These are phyloP conservation scores for Phlegmacium glaucopus DNA, from an alignment of 768 basidiomycete genomes.

Conservation along the genomic window DNA sequence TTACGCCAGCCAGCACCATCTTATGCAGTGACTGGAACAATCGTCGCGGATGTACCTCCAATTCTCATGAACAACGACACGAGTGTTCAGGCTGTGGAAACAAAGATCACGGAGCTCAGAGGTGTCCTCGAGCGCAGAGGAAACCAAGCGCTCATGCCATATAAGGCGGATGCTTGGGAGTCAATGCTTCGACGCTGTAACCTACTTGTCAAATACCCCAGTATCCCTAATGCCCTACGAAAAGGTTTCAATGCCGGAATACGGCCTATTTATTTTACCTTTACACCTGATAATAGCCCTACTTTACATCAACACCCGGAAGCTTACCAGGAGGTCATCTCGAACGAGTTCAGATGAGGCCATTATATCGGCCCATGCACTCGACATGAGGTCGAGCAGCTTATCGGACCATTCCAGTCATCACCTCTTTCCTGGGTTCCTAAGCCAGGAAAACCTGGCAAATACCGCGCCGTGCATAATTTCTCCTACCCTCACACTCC, in stretches of 20 bases:
- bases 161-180: constrained; percentile 29
- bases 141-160: constrained; percentile 25
- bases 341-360: constrained; percentile 18
- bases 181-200: constrained; percentile 8
- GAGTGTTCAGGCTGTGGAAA: constrained; percentile 41
- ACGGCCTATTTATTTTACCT: constrained; percentile 18
- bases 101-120: constrained; percentile 33
- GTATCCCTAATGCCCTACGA: constrained; percentile 17
- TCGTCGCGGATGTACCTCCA: constrained; percentile 19
- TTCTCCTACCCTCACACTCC: constrained; percentile 26
- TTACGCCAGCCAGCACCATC: constrained; percentile 13
- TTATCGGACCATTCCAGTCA: constrained; percentile 37
- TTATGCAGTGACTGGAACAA: constrained; percentile 36
- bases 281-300: constrained; percentile 29
- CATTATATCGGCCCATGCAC: constrained; percentile 32
- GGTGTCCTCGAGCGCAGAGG: constrained; percentile 33
- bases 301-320: constrained; percentile 4
- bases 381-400: constrained; percentile 14
- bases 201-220: constrained; percentile 22
- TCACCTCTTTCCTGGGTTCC: constrained; percentile 35
- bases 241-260: constrained; percentile 34
- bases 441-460: constrained; percentile 28
- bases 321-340: constrained; percentile 15
- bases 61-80: constrained; percentile 25
- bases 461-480: constrained; percentile 35